Conservation (phyloP, 257 asterid genomes). For the Verbena officinalis region DNA sequence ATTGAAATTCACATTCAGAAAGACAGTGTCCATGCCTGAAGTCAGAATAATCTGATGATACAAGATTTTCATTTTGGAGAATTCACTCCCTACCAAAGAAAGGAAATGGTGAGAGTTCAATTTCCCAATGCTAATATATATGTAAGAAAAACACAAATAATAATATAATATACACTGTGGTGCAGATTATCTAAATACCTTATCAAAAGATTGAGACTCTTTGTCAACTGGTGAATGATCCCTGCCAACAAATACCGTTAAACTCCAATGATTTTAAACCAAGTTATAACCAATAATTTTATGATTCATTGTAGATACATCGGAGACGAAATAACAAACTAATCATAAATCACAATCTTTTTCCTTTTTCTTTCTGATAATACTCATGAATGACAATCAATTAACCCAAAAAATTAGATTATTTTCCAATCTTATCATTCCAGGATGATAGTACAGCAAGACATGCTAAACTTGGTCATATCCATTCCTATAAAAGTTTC, state of each 20-base stretch:
- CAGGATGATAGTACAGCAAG: conserved; percentile 14
- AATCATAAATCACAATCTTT: conserved; percentile 1
- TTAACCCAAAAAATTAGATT: conserved; percentile 17
- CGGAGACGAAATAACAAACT: conserved; percentile 14
- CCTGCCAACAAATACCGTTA: conserved; percentile 56
- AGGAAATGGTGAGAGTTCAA: conserved; percentile 18
- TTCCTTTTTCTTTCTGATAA: too few species aligned
- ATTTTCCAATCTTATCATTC: conserved; percentile 11
- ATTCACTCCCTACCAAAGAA: conserved; percentile 24
- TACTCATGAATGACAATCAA: neutral
- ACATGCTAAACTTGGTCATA: conserved; percentile 18
- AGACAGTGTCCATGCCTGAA: neutral
- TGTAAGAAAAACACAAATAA: conserved; percentile 14
- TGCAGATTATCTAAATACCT: conserved; percentile 57
- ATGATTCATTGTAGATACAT: conserved; percentile 18
- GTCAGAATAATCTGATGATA: neutral
- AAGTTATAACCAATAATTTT: conserved; percentile 23
- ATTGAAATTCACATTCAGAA: conserved; percentile 15
- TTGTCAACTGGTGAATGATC: conserved; percentile 48
- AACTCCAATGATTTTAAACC: conserved; percentile 13
- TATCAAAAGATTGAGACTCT: conserved; percentile 78
- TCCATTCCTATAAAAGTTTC: conserved; percentile 16
- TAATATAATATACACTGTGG: conserved; percentile 11
- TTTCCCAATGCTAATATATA: neutral
- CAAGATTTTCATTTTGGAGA: conserved; percentile 10